Conservation (phyloP, 2,329 filamentous ascomycete species). For the Dendrostoma leiphaemia region DNA sequence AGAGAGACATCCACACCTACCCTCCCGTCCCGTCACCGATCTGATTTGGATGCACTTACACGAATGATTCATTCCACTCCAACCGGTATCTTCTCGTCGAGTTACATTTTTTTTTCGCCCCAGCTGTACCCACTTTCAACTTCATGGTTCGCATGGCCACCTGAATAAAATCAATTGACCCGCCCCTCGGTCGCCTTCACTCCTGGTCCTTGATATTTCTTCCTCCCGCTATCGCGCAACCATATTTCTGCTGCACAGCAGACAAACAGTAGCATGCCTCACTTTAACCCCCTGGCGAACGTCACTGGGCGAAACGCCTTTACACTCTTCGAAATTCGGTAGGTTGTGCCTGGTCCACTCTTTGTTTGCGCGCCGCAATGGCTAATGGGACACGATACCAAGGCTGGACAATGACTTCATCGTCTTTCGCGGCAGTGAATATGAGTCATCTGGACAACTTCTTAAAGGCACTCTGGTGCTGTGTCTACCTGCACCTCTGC, state of each 20-base stretch:
- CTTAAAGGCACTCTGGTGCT: constrained; percentile 73
- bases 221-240: background rate
- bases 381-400: constrained; percentile 7
- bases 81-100: constrained; percentile 15
- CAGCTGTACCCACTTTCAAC: constrained; percentile 13
- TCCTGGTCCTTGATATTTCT: constrained; percentile 4
- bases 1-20: background rate
- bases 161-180: constrained; percentile 17
- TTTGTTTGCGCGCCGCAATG: background rate
- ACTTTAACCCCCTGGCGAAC: constrained; percentile 54
- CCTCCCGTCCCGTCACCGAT: constrained; percentile 7
- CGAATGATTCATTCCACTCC: constrained; percentile 11
- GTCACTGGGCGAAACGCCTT: constrained; percentile 50
- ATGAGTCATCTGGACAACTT: constrained; percentile 73
- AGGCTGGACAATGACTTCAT: constrained; percentile 79
- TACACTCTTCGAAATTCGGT: constrained; percentile 60
- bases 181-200: background rate
- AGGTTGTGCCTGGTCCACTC: constrained; percentile 25
- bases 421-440: constrained; percentile 71
- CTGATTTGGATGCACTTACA: constrained; percentile 10
- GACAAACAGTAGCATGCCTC: constrained; percentile 44
- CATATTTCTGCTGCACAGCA: constrained; percentile 4
- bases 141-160: constrained; percentile 16
- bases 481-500: constrained; percentile 66
- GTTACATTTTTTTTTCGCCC: constrained; percentile 13